Base-by-base conservation (phyloP, 805 yeast genomes). In the Yarrowia deformans region DNA sequence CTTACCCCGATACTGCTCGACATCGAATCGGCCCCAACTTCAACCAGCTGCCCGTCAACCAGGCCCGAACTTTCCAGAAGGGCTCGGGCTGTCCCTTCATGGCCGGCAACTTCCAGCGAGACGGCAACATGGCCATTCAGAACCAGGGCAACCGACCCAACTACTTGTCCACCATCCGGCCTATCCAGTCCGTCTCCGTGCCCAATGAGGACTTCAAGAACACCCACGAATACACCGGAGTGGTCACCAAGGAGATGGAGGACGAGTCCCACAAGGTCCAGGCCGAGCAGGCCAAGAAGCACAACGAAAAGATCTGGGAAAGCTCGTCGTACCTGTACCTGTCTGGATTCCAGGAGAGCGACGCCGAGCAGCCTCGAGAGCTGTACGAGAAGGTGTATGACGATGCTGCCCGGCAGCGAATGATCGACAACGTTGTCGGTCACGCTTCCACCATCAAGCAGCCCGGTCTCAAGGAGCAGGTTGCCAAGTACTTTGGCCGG, bases 1-100 rank as follows among this genome's bases (percentile, higher is more conserved):
- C 94, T 0, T 90, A 90, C 81, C 88, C 93, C 68, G 96, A 90
- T 79, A 90, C 96, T 37, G 94, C 90, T 77, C 88, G 96, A 79
- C 90, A 90, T 81, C 85, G 96, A 80, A 81, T 90, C 76, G 91
- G 82, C 77, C 83, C 87, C 48, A 90, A 91, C 81, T 91, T 89
- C 80, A 84, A 85, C 60, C 94, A 90, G 80, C 88, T 91, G 70
- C 97, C 97, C n/a, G 93, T 90, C 74, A 91, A 91, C 56, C 68
- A 23, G 35, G 46, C 68, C 32, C 48, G 55, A 63, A 63, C 55
- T 4, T 48, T 63, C 48, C 48, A 63, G 39, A 48, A 48, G 48
- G 48, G 48, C 46, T 48, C 68, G 5, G 68, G 68, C 5, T 63
- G 68, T 16, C 68, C 68, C 23, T 63, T 63, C 37, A 37, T 48